Evolutionary conservation across 148 eudicot species (phyloP).

Genomic region (Rhododendron ovatum): DNA sequence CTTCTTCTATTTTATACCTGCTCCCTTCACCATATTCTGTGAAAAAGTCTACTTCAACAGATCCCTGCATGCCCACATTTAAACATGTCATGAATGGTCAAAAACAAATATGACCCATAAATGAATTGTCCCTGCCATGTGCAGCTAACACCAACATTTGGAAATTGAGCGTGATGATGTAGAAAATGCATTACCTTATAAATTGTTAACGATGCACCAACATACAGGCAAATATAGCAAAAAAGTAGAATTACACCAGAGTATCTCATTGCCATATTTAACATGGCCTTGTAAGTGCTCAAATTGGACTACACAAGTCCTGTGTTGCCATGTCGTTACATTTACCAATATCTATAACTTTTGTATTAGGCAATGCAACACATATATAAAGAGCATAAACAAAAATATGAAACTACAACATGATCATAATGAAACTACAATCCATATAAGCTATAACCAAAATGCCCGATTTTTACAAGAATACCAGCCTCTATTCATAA

Average conservation of each 20-base stretch:
- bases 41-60: conserved; percentile 72
- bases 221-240: background rate
- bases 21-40: conserved; percentile 89
- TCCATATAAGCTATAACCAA: background rate
- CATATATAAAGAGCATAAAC: background rate
- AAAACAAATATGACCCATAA: background rate
- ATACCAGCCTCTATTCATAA: background rate
- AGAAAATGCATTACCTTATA: background rate
- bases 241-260: background rate
- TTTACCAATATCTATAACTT: background rate
- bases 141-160: background rate
- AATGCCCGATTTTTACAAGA: background rate
- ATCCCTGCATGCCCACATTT: conserved; percentile 43
- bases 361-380: background rate
- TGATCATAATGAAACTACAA: background rate
- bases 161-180: background rate
- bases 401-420: background rate
- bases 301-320: background rate
- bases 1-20: conserved; percentile 72
- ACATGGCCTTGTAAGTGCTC: background rate
- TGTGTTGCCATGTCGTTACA: background rate
- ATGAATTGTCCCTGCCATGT: background rate
- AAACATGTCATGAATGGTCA: background rate
- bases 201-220: background rate
- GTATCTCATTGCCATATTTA: background rate